Evolutionary conservation across 2,329 filamentous ascomycete species (phyloP), one percentile per base, ranked within the genome.

Genomic region (Diplodia sapinea): DNA sequence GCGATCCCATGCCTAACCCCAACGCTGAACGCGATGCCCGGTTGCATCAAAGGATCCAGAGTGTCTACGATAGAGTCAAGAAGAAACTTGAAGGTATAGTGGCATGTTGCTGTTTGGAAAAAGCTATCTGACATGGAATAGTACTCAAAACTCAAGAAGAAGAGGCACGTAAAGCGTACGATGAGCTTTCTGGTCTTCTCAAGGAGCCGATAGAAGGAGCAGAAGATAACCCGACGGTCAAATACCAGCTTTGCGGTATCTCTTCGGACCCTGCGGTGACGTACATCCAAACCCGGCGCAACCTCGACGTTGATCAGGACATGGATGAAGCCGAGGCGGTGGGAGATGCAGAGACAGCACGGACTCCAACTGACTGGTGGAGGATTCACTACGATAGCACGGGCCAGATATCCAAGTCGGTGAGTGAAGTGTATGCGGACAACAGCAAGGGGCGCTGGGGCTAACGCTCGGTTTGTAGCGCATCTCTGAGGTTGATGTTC

Each of bases 401-500:
- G 26, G 51, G 51, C 20, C 51, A 68, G 15, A 55, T 68, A 31
- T 64, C 56, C 17, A 64, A 68, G 52, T 68, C 59, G 31, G 55
- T 67, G 47, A 62, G 55, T 59, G 29, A 20, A 51, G 43, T 13
- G 20, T 29, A 50, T 7, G 4, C 23, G 23, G 51, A 15, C 26
- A 20, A 47, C 43, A 20, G n/a, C 33, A 33, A 51, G 51, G n/a
- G 15, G 26, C 17, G 7, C 7, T 6, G 13, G 17, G 29, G 64
- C 64, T 66, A n/a, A 66, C 17, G 3, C 6, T 29, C 1, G 4
- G 38, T 31, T n/a, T 47, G 43, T 66, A 78, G 74, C 70, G 73
- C 57, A 80, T 86, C 26, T 78, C 79, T 3, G 83, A 86, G 68
- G 78, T 81, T 52, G 83, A 87, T 68, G 87, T 88, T 11, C 80